Base-by-base conservation (phyloP, 371 early-diverging fungal genomes). In the Coemansia sp. region DNA sequence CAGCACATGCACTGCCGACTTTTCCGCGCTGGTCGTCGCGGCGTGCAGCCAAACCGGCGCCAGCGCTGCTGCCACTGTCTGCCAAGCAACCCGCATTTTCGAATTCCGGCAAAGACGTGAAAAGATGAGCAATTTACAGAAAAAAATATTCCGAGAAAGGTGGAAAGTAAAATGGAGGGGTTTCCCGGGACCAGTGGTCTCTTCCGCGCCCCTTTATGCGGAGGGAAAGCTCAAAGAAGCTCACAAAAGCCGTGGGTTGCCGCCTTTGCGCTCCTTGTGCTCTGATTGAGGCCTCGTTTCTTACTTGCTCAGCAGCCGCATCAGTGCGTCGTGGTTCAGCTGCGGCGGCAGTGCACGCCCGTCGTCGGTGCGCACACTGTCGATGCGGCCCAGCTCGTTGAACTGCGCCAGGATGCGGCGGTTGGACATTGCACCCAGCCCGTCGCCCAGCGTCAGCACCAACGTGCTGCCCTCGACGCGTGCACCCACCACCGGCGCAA, bases 1-100 rank as follows among this genome's bases (percentile, higher is more conserved):
- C 51, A 96, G 84, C 39, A 43, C 61, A 14, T 34, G 49, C 38
- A 78, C 79, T 9, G 59, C 69, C 10, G 61, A 52, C 39, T 35
- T 49, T 4, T 40, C 67, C 30, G 47, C 53, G 26, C 35, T 57
- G 4, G 39, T 42, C 14, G 40, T 53, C 1, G 55, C 55, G 16
- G 41, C 42, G 7, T 8, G n/a, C 9, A 40, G n/a, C 54, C 49
- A 57, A 10, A 31, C 47, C 42, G 50, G 34, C 41, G 63, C 59
- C 43, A 65, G 11, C 20, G 43, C 31, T 2, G 14, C 7, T 16
- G 45, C 45, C 36, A 16, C n/a, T 57, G 26, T n/a, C 16, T 36
- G 39, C 38, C 39, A 41, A 8, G 26, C 26, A 55, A 55, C 9
- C 55, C 41, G 38, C 55, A 55, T 55, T 26, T 26, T 26, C 26